These are phyloP conservation scores for Prunus armeniaca DNA, from an alignment of 306 rosid species.

Conservation along the genomic window DNA sequence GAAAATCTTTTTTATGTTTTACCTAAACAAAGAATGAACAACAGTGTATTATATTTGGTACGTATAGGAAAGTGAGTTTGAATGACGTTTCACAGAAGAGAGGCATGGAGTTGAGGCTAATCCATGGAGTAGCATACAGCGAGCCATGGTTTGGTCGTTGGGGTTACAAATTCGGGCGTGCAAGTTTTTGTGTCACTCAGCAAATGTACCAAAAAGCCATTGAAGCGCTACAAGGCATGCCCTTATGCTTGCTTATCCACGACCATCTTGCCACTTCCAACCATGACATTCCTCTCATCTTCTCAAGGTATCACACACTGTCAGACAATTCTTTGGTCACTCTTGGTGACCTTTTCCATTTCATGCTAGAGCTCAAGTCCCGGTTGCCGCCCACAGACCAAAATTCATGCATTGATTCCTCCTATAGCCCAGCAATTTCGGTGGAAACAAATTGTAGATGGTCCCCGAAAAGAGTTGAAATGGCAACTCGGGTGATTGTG, in stretches of 20 bases:
- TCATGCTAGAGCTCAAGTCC: conserved; percentile 74
- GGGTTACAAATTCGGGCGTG: conserved; percentile 79
- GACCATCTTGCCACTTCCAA: conserved; percentile 34
- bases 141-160: conserved; percentile 82
- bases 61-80: conserved; percentile 71
- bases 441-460: conserved; percentile 64
- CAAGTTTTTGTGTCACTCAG: conserved; percentile 59
- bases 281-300: conserved; percentile 50
- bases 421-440: conserved; percentile 23
- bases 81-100: conserved; percentile 57
- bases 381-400: conserved; percentile 54
- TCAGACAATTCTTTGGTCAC: conserved; percentile 68
- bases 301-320: conserved; percentile 67
- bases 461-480: conserved; percentile 75
- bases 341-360: conserved; percentile 61
- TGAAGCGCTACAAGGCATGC: conserved; percentile 64
- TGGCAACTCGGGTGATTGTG: conserved; percentile 66
- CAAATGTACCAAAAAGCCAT: conserved; percentile 65
- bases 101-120: conserved; percentile 74
- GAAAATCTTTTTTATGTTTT: no score
- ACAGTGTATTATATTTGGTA: not conserved
- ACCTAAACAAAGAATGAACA: no score
- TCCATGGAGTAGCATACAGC: conserved; percentile 61
- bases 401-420: conserved; percentile 25
- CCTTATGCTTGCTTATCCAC: conserved; percentile 49